A percentile compares a stretch with the other conserved stretches of the same genome.
Conservation (phyloP, 1,284 basidiomycete species). For the Papiliotrema terrestris region DNA sequence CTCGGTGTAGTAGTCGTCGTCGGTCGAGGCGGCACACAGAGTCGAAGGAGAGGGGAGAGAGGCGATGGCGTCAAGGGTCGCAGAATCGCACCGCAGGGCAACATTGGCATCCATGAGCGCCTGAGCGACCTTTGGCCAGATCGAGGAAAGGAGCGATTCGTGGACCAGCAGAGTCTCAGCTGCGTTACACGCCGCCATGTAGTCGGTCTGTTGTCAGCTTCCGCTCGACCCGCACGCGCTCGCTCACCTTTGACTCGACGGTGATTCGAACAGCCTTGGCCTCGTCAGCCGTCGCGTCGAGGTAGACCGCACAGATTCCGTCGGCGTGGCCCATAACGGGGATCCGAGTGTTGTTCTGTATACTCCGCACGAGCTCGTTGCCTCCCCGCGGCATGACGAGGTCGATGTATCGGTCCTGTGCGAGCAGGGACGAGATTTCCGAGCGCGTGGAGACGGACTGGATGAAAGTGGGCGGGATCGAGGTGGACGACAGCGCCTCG, state of each 20-base stretch:
- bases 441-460: conserved; percentile 91
- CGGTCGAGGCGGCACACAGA: conserved; percentile 56
- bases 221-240: neutral
- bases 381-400: conserved; percentile 95
- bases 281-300: conserved; percentile 76
- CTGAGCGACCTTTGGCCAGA: conserved; percentile 77
- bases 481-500: conserved; percentile 66
- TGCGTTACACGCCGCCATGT: conserved; percentile 95
- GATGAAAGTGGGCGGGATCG: conserved; percentile 74
- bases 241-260: conserved; percentile 82
- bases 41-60: conserved; percentile 49
- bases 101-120: conserved; percentile 70
- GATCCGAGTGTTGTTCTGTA: conserved; percentile 86
- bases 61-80: conserved; percentile 57
- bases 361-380: conserved; percentile 80
- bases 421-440: conserved; percentile 81
- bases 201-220: conserved; percentile 64
- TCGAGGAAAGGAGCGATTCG: conserved; percentile 60
- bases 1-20: conserved; percentile 76
- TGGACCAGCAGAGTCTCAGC: conserved; percentile 89
- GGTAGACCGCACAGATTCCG: conserved; percentile 83
- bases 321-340: conserved; percentile 99
- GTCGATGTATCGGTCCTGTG: conserved; percentile 89
- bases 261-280: conserved; percentile 77
- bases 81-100: conserved; percentile 71